Percentiles rank a stretch among this genome's conserved stretches.
These are phyloP conservation scores for Fusarium buxicola DNA, from an alignment of 2,329 filamentous ascomycete species.

Conservation along the genomic window DNA sequence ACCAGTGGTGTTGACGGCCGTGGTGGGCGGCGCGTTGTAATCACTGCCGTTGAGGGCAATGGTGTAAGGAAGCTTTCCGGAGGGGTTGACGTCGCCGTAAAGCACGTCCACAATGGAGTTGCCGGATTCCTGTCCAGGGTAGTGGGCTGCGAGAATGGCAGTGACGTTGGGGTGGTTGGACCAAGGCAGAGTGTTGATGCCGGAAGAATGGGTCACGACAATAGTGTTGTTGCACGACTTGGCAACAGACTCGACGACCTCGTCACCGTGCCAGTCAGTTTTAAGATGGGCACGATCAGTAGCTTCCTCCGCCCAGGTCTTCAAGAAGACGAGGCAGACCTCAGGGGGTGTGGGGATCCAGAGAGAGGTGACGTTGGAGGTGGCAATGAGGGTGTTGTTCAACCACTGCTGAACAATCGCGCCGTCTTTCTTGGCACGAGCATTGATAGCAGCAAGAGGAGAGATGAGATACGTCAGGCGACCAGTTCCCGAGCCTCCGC, in stretches of 20 bases:
- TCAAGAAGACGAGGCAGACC: constrained; percentile 73
- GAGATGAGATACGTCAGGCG: constrained; percentile 54
- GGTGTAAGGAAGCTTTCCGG: constrained; percentile 78
- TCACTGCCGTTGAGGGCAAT: constrained; percentile 67
- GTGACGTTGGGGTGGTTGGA: constrained; percentile 74
- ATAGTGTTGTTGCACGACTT: constrained; percentile 72
- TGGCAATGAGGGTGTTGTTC: constrained; percentile 58
- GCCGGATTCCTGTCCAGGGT: constrained; percentile 78
- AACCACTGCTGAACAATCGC: constrained; percentile 60
- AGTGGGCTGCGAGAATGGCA: constrained; percentile 74
- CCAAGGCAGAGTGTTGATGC: constrained; percentile 75
- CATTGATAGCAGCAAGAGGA: constrained; percentile 55
- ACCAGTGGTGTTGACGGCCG: constrained; percentile 52
- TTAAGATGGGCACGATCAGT: constrained; percentile 66
- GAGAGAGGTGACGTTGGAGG: constrained; percentile 56
- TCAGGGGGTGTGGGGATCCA: constrained; percentile 66
- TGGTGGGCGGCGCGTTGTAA: constrained; percentile 57
- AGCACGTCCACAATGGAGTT: constrained; percentile 74
- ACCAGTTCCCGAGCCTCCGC: constrained; percentile 63
- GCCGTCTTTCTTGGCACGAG: constrained; percentile 59
- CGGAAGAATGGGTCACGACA: constrained; percentile 76
- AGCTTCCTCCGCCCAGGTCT: constrained; percentile 74
- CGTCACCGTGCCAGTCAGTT: constrained; percentile 70
- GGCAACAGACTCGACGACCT: constrained; percentile 71
- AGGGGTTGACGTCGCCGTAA: constrained; percentile 75